Evolutionary conservation across 23 red algal species (phyloP).

Genomic region (Gracilaria gracilis): DNA sequence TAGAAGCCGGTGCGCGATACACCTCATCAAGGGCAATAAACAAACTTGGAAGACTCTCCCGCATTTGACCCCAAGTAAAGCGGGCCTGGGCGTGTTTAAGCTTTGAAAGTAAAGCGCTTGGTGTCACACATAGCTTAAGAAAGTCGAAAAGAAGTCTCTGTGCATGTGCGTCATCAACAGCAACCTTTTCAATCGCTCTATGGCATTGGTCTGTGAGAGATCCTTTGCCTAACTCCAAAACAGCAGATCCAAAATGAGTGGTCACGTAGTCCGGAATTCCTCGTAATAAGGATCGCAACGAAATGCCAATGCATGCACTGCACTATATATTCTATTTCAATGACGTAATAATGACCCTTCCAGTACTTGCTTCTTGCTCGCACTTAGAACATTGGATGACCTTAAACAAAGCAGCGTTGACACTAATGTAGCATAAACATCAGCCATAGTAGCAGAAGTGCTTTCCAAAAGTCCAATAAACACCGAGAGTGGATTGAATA

Average conservation of each 20-base stretch:
- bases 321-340: slow-evolving; percentile 5
- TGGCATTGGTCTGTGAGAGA: neutral
- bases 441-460: slow-evolving; percentile 6
- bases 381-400: neutral
- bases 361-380: neutral
- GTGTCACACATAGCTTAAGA: slow-evolving; percentile 12
- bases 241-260: neutral
- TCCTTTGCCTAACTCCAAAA: neutral
- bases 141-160: slow-evolving; percentile 8
- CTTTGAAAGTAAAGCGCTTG: neutral
- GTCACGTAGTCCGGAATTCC: neutral
- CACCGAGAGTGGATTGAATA: neutral
- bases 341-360: neutral
- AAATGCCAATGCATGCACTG: slow-evolving; percentile 19
- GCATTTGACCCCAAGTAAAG: neutral
- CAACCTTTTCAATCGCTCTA: neutral
- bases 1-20: slow-evolving; percentile 13
- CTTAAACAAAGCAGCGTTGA: neutral
- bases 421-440: slow-evolving; percentile 1
- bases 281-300: slow-evolving; percentile 2
- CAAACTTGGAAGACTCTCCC: neutral
- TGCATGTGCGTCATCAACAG: neutral
- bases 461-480: slow-evolving; percentile 34
- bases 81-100: neutral
- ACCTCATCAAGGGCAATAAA: neutral